phyloP scores from a whole-genome alignment of 2,329 filamentous ascomycete species.

The Onygenales sp. region DNA sequence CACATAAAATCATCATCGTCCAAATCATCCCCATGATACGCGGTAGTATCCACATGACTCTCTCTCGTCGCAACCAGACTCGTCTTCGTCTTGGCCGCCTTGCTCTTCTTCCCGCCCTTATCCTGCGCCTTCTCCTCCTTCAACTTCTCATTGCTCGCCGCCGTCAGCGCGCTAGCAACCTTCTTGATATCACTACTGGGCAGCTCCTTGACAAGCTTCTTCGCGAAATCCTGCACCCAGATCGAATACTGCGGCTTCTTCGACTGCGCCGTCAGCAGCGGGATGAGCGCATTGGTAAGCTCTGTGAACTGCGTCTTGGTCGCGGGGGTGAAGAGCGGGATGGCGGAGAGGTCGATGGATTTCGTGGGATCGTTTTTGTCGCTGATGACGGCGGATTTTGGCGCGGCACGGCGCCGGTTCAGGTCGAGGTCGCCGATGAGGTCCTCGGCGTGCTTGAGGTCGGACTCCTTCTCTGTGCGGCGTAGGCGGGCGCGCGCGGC shows the following conservation, averaged over 20 bases:
- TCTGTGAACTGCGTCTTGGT: slow-evolving; percentile 80
- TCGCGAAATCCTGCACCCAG: slow-evolving; percentile 85
- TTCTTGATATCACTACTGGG: slow-evolving; percentile 96
- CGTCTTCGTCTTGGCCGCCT: slow-evolving; percentile 93
- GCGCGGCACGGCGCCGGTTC: slow-evolving; percentile 54
- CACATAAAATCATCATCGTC: slow-evolving; percentile 48
- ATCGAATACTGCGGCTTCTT: slow-evolving; percentile 87
- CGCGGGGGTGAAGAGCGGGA: slow-evolving; percentile 79
- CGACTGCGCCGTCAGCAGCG: slow-evolving; percentile 61
- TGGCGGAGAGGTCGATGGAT: slow-evolving; percentile 67
- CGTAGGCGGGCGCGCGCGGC: slow-evolving; percentile 64
- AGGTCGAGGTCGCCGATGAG: slow-evolving; percentile 72
- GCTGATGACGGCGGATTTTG: slow-evolving; percentile 53
- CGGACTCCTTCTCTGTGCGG: slow-evolving; percentile 73
- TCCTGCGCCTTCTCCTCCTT: slow-evolving; percentile 94
- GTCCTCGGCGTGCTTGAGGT: slow-evolving; percentile 82
- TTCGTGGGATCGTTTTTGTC: slow-evolving; percentile 65
- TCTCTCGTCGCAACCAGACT: slow-evolving; percentile 56
- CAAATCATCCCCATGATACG: slow-evolving; percentile 81
- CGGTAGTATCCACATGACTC: slow-evolving; percentile 55
- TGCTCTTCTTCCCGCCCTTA: slow-evolving; percentile 92
- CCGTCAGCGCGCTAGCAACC: slow-evolving; percentile 76
- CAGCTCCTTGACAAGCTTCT: slow-evolving; percentile 77
- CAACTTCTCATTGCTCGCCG: slow-evolving; percentile 93
- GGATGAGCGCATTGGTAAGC: slow-evolving; percentile 68